These are phyloP conservation scores for Craterostigma plantagineum DNA, from an alignment of 257 asterid genomes.

Conservation along the genomic window DNA sequence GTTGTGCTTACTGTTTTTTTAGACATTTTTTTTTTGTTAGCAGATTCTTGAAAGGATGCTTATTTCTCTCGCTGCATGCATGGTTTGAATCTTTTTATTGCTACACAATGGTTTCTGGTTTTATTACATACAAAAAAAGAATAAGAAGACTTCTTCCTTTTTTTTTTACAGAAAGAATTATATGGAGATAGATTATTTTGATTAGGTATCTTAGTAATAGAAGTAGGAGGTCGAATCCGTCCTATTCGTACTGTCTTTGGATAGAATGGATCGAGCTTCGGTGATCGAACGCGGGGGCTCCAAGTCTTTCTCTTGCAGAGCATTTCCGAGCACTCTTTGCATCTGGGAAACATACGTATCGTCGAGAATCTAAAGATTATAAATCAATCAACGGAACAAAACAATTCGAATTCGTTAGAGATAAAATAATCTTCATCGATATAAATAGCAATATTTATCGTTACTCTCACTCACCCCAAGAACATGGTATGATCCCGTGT, in stretches of 20 bases:
- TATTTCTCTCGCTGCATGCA: too few relatives aligned
- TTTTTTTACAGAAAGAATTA: too few relatives aligned
- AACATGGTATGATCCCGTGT: slow-evolving; percentile 83
- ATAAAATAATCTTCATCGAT: background rate
- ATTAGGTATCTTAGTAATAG: slow-evolving; percentile 20
- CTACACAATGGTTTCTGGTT: too few relatives aligned
- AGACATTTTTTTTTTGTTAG: too few relatives aligned
- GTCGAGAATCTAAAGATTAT: slow-evolving; percentile 53
- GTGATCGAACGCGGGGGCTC: slow-evolving; percentile 83
- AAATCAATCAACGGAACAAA: background rate
- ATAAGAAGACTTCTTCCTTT: too few relatives aligned
- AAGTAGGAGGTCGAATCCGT: slow-evolving; percentile 52
- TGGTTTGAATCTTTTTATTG: too few relatives aligned
- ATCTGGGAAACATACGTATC: slow-evolving; percentile 89
- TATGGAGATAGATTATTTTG: too few relatives aligned
- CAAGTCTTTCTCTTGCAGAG: slow-evolving; percentile 76
- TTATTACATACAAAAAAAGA: too few relatives aligned
- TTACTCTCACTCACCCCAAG: slow-evolving; percentile 46
- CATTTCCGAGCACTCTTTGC: slow-evolving; percentile 92
- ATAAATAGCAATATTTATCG: background rate
- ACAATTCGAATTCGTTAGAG: background rate
- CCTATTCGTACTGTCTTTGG: slow-evolving; percentile 52
- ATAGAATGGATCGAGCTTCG: slow-evolving; percentile 81
- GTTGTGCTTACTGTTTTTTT: too few relatives aligned
- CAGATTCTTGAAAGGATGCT: too few relatives aligned